Percentiles rank a stretch among this genome's conserved stretches.
These are phyloP conservation scores for Neonectria punicea DNA, from an alignment of 2,329 filamentous ascomycete genomes.

Conservation along the genomic window DNA sequence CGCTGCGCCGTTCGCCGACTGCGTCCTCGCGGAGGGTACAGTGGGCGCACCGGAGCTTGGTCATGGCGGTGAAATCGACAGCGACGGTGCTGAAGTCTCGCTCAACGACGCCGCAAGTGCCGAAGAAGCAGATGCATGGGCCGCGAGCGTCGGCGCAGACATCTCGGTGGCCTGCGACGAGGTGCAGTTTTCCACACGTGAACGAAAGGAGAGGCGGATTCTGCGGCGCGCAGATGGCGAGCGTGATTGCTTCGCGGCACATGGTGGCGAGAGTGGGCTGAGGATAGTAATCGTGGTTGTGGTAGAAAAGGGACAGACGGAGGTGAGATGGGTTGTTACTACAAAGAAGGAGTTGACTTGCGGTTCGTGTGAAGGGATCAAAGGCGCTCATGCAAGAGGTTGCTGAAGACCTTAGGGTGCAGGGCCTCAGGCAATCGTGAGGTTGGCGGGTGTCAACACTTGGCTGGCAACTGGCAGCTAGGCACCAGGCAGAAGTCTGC, in stretches of 20 bases:
- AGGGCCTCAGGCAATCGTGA: not conserved
- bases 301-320: not conserved
- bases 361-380: no score
- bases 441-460: not conserved
- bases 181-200: slow-evolving; percentile 40
- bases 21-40: slow-evolving; percentile 35
- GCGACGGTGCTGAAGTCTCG: not conserved
- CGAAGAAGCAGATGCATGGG: slow-evolving; percentile 38
- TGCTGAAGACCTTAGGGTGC: not conserved
- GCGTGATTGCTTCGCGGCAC: slow-evolving; percentile 36
- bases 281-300: not conserved
- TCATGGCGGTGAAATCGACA: slow-evolving; percentile 18
- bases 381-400: no score
- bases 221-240: slow-evolving; percentile 37
- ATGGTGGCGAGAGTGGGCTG: slow-evolving; percentile 23
- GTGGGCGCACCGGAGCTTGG: slow-evolving; percentile 25
- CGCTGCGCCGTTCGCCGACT: slow-evolving; percentile 18
- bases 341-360: no score
- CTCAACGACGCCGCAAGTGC: slow-evolving; percentile 35
- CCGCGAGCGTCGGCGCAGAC: slow-evolving; percentile 30
- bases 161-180: slow-evolving; percentile 27
- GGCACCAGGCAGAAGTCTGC: not conserved
- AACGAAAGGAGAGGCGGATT: slow-evolving; percentile 6
- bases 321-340: no score
- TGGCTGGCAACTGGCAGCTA: not conserved